phyloP scores from a whole-genome alignment of 108 stramenopile species.

The Pseudonitzschia pungens region DNA sequence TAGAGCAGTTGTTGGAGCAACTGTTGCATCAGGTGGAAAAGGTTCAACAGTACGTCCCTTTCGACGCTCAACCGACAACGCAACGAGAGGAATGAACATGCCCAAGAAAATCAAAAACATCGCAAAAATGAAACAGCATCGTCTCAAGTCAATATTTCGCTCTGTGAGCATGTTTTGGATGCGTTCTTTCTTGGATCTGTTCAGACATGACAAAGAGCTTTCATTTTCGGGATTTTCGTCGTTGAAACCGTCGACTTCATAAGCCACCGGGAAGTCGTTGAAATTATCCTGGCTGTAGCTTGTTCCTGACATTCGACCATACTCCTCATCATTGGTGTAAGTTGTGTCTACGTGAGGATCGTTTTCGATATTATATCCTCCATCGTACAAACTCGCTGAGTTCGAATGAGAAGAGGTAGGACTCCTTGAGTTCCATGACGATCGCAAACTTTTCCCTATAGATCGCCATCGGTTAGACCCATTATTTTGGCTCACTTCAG shows the following conservation, averaged over 20 bases:
- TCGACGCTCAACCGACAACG: background rate
- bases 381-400: background rate
- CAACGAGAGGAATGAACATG: constrained; percentile 3
- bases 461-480: background rate
- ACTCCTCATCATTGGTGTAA: background rate
- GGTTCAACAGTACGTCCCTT: background rate
- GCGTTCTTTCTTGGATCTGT: background rate
- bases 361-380: background rate
- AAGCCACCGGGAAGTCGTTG: background rate
- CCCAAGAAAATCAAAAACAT: constrained; percentile 11
- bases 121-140: background rate
- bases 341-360: background rate
- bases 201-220: background rate
- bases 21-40: constrained; percentile 1
- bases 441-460: background rate
- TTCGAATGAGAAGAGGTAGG: background rate
- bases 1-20: background rate
- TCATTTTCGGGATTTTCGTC: background rate
- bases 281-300: background rate
- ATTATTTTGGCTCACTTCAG: background rate
- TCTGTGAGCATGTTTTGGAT: background rate
- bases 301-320: background rate
- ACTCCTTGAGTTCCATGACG: background rate
- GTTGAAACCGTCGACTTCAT: background rate
- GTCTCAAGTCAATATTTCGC: background rate